phyloP scores from a whole-genome alignment of 352 stramenopile species.

The Albugo candida region DNA sequence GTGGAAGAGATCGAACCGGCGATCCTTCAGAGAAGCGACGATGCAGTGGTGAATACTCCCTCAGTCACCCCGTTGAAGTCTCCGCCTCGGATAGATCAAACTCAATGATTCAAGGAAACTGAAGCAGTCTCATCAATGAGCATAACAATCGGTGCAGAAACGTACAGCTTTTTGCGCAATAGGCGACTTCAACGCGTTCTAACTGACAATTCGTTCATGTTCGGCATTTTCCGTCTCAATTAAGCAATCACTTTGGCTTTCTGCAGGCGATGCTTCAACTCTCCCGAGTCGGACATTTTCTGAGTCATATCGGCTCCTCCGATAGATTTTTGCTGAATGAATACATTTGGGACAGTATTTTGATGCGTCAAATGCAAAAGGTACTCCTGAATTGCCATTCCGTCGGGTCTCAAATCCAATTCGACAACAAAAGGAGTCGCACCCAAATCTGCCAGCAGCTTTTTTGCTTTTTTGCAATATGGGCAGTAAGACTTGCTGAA shows the following conservation, averaged over 20 bases:
- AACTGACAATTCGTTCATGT: too few species aligned
- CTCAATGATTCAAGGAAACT: too few species aligned
- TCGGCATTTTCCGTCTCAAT: too few species aligned
- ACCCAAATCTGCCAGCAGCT: slow-evolving; percentile 30
- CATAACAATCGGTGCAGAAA: too few species aligned
- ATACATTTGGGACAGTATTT: slow-evolving; percentile 95
- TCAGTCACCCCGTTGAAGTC: too few species aligned
- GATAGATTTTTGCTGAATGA: slow-evolving; percentile 90
- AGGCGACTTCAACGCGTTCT: too few species aligned
- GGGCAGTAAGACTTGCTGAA: slow-evolving; percentile 78
- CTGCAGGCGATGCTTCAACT: slow-evolving; percentile 80
- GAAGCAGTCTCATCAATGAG: too few species aligned
- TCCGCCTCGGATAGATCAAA: too few species aligned
- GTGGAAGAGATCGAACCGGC: too few species aligned
- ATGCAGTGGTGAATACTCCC: too few species aligned
- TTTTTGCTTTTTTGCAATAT: slow-evolving; percentile 76
- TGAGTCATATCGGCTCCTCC: slow-evolving; percentile 90
- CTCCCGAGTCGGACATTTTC: slow-evolving; percentile 58
- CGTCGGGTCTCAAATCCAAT: slow-evolving; percentile 69
- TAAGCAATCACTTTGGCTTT: slow-evolving; percentile 7
- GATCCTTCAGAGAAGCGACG: too few species aligned
- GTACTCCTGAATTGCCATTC: slow-evolving; percentile 80
- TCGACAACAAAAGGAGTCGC: slow-evolving; percentile 56
- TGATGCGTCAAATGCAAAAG: slow-evolving; percentile 85
- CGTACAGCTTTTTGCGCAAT: too few species aligned